Conservation (phyloP, 768 basidiomycete genomes). For the Sutorius australiensis region DNA sequence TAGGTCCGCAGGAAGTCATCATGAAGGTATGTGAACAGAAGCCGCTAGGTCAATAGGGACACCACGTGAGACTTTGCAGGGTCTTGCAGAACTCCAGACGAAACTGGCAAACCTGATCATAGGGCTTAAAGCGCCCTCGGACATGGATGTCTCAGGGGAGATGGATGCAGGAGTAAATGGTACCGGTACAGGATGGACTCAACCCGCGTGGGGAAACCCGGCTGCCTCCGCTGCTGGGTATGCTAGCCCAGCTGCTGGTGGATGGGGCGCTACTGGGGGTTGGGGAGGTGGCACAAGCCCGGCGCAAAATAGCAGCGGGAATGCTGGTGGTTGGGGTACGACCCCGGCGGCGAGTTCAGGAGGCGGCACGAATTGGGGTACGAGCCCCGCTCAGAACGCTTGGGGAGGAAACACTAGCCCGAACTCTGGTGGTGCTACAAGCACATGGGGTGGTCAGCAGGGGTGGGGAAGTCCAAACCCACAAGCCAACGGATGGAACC, state of each 20-base stretch:
- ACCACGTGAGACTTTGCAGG: slow-evolving; percentile 39
- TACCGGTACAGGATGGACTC: slow-evolving; percentile 19
- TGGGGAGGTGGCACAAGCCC: slow-evolving; percentile 29
- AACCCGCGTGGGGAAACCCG: slow-evolving; percentile 25
- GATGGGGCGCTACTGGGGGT: slow-evolving; percentile 26
- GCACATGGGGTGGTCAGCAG: slow-evolving; percentile 29
- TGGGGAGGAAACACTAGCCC: slow-evolving; percentile 40
- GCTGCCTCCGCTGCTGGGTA: slow-evolving; percentile 30
- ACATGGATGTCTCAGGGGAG: slow-evolving; percentile 47
- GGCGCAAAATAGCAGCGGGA: slow-evolving; percentile 22
- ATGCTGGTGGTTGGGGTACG: slow-evolving; percentile 15
- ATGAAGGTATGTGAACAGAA: slow-evolving; percentile 56
- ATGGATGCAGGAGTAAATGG: slow-evolving; percentile 33
- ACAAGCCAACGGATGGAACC: slow-evolving; percentile 55
- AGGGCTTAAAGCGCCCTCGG: slow-evolving; percentile 62
- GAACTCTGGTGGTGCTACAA: slow-evolving; percentile 17
- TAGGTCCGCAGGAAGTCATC: slow-evolving; percentile 85
- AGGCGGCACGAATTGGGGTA: slow-evolving; percentile 27
- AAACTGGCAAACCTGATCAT: slow-evolving; percentile 79
- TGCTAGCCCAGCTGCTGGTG: slow-evolving; percentile 30
- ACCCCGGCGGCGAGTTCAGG: slow-evolving; percentile 28
- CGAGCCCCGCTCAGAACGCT: slow-evolving; percentile 31
- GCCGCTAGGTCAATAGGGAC: not conserved
- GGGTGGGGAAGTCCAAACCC: slow-evolving; percentile 52
- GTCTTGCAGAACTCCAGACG: slow-evolving; percentile 71